These are phyloP conservation scores for Phoma sp. DNA, from an alignment of 2,329 filamentous ascomycete species.

Conservation along the genomic window DNA sequence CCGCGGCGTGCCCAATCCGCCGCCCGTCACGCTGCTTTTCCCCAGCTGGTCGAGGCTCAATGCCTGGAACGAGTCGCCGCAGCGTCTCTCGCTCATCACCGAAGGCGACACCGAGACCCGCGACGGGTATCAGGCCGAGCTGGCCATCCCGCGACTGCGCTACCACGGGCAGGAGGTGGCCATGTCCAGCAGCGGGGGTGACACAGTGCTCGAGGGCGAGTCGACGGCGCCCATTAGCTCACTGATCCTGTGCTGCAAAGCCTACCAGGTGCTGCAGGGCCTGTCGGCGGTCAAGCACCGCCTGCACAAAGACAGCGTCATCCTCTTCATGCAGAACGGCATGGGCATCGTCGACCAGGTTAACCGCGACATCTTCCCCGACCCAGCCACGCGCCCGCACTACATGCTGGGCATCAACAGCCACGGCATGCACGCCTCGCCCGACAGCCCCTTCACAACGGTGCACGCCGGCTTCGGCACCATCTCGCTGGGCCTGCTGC, in stretches of 20 bases:
- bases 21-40: constrained; percentile 81
- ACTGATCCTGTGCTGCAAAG: constrained; percentile 80
- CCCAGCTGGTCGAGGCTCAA: constrained; percentile 58
- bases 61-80: constrained; percentile 54
- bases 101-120: constrained; percentile 49
- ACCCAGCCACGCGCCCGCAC: constrained; percentile 68
- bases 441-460: constrained; percentile 57
- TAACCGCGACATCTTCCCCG: constrained; percentile 71
- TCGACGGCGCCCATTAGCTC: constrained; percentile 66
- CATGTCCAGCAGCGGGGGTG: too few species aligned
- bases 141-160: constrained; percentile 44
- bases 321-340: constrained; percentile 80
- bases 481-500: constrained; percentile 61
- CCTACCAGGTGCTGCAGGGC: constrained; percentile 69
- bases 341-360: constrained; percentile 84
- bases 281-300: constrained; percentile 70
- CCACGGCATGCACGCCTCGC: constrained; percentile 59
- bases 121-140: constrained; percentile 55
- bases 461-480: constrained; percentile 65
- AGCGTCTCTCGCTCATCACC: constrained; percentile 55
- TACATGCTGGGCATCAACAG: constrained; percentile 75
- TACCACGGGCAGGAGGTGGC: constrained; percentile 47
- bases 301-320: constrained; percentile 70
- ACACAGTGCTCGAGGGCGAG: constrained; percentile 27
- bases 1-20: constrained; percentile 63